phyloP scores from a whole-genome alignment of 2,329 filamentous ascomycete genomes.

The Talaromyces sp. region DNA sequence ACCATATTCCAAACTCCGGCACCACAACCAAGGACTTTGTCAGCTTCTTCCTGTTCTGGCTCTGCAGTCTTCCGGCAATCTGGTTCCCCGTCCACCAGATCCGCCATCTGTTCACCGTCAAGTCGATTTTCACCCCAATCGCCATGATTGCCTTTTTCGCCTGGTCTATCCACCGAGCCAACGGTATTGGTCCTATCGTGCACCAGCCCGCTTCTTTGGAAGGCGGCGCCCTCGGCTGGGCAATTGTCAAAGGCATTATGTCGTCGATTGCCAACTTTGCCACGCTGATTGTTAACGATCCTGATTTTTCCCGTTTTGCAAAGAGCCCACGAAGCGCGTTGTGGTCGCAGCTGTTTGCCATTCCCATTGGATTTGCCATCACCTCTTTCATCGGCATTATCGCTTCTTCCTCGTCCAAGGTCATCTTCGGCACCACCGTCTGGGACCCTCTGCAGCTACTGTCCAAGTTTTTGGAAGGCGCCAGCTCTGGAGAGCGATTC shows the following conservation, averaged over 20 bases:
- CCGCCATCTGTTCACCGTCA: constrained; percentile 84
- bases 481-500: constrained; percentile 62
- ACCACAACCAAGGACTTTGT: constrained; percentile 70
- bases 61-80: constrained; percentile 71
- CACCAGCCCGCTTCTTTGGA: constrained; percentile 57
- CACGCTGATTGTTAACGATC: constrained; percentile 72
- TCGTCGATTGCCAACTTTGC: constrained; percentile 85
- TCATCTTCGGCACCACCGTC: constrained; percentile 61
- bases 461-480: constrained; percentile 61
- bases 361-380: constrained; percentile 65
- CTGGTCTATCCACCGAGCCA: constrained; percentile 76
- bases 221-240: constrained; percentile 71
- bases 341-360: constrained; percentile 72
- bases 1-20: constrained; percentile 62
- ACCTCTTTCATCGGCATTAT: constrained; percentile 84
- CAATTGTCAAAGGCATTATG: constrained; percentile 81
- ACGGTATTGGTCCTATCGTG: constrained; percentile 78
- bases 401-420: constrained; percentile 60
- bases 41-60: constrained; percentile 84
- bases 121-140: constrained; percentile 74
- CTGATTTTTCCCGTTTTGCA: constrained; percentile 82
- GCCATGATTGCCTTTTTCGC: constrained; percentile 83
- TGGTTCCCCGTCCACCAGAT: constrained; percentile 88
- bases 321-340: constrained; percentile 67
- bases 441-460: constrained; percentile 70